phyloP scores from a whole-genome alignment of 2,329 filamentous ascomycete species.

The Cladosporium austrohemisphaericum region DNA sequence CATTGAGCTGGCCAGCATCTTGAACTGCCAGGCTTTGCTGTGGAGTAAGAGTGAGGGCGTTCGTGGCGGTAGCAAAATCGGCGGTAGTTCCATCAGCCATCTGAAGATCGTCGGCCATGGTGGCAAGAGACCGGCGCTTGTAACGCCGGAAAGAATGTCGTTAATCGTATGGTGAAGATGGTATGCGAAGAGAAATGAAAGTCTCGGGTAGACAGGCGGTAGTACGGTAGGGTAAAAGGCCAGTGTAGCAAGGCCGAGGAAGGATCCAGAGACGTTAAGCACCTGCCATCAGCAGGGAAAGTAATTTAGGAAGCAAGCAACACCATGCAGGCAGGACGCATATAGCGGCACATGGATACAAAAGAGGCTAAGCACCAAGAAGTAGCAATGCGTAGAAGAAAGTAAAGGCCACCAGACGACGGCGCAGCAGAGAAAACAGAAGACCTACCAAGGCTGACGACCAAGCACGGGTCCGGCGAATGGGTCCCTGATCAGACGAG shows the following conservation, averaged over 20 bases:
- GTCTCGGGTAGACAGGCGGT: neutral
- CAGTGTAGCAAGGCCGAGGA: neutral
- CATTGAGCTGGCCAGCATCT: neutral
- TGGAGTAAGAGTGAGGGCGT: conserved; percentile 1
- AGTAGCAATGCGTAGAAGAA: neutral
- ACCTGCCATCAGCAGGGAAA: neutral
- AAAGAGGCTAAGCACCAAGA: neutral
- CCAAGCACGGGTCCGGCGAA: conserved; percentile 1
- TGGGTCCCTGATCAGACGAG: neutral
- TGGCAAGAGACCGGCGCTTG: neutral
- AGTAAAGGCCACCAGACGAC: neutral
- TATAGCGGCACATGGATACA: neutral
- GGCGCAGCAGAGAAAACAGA: neutral
- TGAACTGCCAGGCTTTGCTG: conserved; percentile 9
- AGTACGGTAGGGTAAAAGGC: neutral
- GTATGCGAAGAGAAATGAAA: neutral
- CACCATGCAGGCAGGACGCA: neutral
- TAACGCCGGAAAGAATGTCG: conserved; percentile 12
- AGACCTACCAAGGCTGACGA: conserved; percentile 4
- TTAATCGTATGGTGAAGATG: neutral
- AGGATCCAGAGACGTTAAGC: conserved; percentile 3
- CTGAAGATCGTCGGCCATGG: neutral
- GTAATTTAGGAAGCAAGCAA: conserved; percentile 4
- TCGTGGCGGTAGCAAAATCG: conserved; percentile 1
- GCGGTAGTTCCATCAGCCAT: neutral